Conservation (phyloP, 1,284 basidiomycete genomes). For the Cutaneotrichosporon spelunceum region DNA sequence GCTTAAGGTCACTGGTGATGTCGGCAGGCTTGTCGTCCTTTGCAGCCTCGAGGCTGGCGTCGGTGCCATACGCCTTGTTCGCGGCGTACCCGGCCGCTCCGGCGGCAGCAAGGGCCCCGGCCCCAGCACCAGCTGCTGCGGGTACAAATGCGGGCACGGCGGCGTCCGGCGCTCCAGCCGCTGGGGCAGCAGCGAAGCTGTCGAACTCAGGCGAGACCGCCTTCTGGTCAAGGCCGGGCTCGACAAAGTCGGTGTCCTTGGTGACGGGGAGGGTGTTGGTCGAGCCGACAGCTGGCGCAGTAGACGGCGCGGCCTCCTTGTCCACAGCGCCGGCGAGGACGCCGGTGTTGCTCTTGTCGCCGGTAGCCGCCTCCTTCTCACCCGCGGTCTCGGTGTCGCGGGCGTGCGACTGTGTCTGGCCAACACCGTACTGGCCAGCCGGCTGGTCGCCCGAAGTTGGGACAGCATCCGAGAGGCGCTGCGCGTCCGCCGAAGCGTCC, state of each 20-base stretch:
- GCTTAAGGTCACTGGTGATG: not conserved
- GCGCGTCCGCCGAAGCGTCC: not conserved
- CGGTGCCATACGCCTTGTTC: not conserved
- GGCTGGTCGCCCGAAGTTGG: not conserved
- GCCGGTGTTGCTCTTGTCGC: not conserved
- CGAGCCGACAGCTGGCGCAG: not conserved
- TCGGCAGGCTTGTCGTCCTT: not conserved
- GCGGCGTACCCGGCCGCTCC: not conserved
- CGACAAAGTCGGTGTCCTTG: conserved; percentile 7
- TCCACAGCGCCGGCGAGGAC: conserved; percentile 24
- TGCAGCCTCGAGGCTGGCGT: not conserved
- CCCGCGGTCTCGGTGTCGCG: too few relatives aligned
- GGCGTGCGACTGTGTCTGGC: too few relatives aligned
- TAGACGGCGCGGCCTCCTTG: conserved; percentile 11
- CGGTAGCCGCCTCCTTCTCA: not conserved
- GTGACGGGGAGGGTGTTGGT: too few relatives aligned
- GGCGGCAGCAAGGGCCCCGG: conserved; percentile 10
- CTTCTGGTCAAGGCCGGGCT: not conserved
- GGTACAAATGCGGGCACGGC: not conserved
- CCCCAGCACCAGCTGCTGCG: not conserved
- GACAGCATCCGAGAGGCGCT: not conserved
- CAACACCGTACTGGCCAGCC: not conserved
- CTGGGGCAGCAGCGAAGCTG: not conserved
- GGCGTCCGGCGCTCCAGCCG: conserved; percentile 6
- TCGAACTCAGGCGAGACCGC: not conserved